phyloP scores from a whole-genome alignment of 768 basidiomycete species.

The Porpolomopsis calyptriformis region DNA sequence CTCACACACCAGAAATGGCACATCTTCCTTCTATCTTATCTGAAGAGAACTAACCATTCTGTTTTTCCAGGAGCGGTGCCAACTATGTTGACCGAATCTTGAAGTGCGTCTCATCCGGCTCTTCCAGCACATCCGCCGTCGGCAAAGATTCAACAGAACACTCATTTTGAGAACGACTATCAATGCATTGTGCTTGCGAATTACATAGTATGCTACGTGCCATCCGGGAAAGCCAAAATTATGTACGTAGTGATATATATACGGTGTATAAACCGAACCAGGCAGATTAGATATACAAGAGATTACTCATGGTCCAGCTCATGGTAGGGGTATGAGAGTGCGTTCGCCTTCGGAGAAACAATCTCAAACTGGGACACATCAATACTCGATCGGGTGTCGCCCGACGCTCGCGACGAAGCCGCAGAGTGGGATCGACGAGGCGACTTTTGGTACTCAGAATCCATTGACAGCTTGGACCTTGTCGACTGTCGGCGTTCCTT shows the following conservation, averaged over 20 bases:
- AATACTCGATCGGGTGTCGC: constrained; percentile 40
- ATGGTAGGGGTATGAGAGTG: constrained; percentile 45
- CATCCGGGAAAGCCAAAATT: too few relatives aligned
- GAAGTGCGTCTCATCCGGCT: constrained; percentile 75
- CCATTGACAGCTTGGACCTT: constrained; percentile 25
- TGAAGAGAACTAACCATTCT: background rate
- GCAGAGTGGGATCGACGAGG: constrained; percentile 27
- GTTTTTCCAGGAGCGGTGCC: constrained; percentile 63
- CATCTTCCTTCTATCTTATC: constrained; percentile 12
- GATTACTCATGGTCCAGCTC: background rate
- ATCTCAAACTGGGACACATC: constrained; percentile 63
- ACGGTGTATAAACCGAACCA: too few relatives aligned
- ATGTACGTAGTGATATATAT: too few relatives aligned
- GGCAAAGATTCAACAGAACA: constrained; percentile 90
- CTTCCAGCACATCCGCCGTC: constrained; percentile 73
- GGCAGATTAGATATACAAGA: background rate
- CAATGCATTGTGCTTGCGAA: background rate
- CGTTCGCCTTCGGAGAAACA: constrained; percentile 39
- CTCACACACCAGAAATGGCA: constrained; percentile 92
- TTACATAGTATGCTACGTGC: background rate
- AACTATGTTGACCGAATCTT: constrained; percentile 85
- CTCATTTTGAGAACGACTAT: constrained; percentile 39
- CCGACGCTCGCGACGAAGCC: constrained; percentile 33
- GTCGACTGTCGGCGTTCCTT: constrained; percentile 9
- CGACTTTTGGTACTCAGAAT: constrained; percentile 19